Percentiles rank a stretch among this genome's conserved stretches.
phyloP scores from a whole-genome alignment of 345 rosid species.

The Arabis hirsuta region DNA sequence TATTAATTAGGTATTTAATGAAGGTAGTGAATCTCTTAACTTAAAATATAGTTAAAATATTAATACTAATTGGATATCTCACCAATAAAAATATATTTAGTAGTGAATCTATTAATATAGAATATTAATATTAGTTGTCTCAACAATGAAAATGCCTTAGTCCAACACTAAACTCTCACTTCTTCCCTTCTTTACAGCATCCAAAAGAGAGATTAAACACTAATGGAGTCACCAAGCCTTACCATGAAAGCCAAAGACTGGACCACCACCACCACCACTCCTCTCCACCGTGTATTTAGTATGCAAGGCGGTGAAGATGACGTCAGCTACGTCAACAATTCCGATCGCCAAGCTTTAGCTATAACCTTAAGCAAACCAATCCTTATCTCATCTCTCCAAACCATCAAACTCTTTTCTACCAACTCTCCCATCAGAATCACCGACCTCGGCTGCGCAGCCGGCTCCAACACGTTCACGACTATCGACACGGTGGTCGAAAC shows the following conservation, averaged over 20 bases:
- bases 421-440: conserved; percentile 47
- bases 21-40: no score
- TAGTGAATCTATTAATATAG: no score
- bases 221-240: conserved; percentile 45
- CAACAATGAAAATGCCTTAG: neutral
- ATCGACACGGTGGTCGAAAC: conserved; percentile 52
- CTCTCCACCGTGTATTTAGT: conserved; percentile 53
- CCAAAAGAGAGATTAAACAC: neutral
- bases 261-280: conserved; percentile 37
- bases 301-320: conserved; percentile 70
- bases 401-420: conserved; percentile 43
- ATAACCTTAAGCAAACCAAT: conserved; percentile 57
- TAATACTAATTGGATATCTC: no score
- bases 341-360: conserved; percentile 57
- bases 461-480: conserved; percentile 54
- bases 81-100: no score
- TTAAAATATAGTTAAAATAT: no score
- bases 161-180: neutral
- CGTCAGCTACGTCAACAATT: conserved; percentile 62
- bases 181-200: neutral
- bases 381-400: conserved; percentile 52
- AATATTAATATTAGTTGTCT: no score
- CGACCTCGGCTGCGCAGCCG: conserved; percentile 69
- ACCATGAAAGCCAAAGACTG: conserved; percentile 38
- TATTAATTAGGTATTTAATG: no score